Base-by-base conservation (phyloP, 176 grass and related monocot genomes). In the Juncus inflexus region DNA sequence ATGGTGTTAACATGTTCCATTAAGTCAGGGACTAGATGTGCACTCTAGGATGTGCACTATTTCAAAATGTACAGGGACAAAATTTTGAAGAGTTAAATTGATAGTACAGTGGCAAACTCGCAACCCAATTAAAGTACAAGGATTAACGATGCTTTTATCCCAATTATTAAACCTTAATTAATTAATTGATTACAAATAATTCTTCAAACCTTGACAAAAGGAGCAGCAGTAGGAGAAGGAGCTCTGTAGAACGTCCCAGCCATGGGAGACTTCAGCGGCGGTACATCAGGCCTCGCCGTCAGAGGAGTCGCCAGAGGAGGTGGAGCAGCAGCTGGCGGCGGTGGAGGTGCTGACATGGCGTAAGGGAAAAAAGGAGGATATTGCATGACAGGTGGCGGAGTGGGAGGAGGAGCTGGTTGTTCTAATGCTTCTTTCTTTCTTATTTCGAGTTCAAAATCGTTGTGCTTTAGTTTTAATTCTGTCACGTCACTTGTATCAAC, bases 241-340 rank as follows among this genome's bases (percentile, higher is more conserved):
- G 38, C 61, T 73, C 57, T 61, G 57, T 83, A 83, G 62, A 83
- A 83, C 28, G 81, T 83, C 15, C 81, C 81, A 9, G 81, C 75
- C 81, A 83, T 83, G 5, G 81, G 81, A 55, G 69, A 74, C 55
- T 78, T 78, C 42, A 83, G 69, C 61, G 63, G 49, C 73, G 75
- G 69, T 56, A 63, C 12, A 5, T 68, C 58, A 49, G 75, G 74
- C 12, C 62, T 83, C 55, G 56, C 53, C 66, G 67, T 40, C 64
- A 55, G 47, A 69, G 55, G 37, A 41, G 43, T 42, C 15, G 63
- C 72, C 11, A 7, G 60, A 67, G 53, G 11, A 16, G 60, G 10
- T 61, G 50, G 43, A 28, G 47, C 14, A 51, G 47, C 50, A 16
- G 66, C 15, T 6, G 69, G n/a, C 0, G 52, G 12, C 2, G 14